Percentiles rank a stretch among this genome's conserved stretches.
Evolutionary conservation across 2,329 filamentous ascomycete genomes (phyloP).

Genomic region (Leptographium wingfieldii): DNA sequence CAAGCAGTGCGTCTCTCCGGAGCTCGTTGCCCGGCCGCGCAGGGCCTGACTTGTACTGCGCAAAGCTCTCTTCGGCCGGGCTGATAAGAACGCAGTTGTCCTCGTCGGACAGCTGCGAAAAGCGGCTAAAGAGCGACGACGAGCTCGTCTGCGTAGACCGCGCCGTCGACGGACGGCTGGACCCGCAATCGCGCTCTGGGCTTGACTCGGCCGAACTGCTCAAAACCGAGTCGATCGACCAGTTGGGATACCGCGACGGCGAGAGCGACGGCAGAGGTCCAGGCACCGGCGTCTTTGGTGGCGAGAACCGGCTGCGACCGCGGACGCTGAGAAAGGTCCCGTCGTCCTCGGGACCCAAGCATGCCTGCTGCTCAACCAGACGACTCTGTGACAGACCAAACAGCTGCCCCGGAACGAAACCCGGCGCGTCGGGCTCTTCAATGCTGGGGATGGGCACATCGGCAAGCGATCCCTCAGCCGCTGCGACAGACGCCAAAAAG

Average conservation of each 20-base stretch:
- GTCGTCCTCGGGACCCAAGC: conserved; percentile 13
- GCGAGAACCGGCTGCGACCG: conserved; percentile 30
- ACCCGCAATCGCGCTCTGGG: conserved; percentile 40
- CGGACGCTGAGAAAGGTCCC: conserved; percentile 19
- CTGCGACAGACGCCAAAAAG: conserved; percentile 54
- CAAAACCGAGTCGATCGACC: conserved; percentile 43
- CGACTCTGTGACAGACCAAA: not conserved
- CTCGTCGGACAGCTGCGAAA: conserved; percentile 44
- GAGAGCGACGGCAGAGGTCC: conserved; percentile 30
- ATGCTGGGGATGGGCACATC: conserved; percentile 54
- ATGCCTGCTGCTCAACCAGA: not conserved
- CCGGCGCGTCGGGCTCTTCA: conserved; percentile 36
- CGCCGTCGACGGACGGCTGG: conserved; percentile 46
- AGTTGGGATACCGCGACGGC: conserved; percentile 40
- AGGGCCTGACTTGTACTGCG: conserved; percentile 14
- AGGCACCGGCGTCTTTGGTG: conserved; percentile 47
- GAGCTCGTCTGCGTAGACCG: conserved; percentile 46
- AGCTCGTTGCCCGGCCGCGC: not conserved
- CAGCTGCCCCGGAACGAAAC: conserved; percentile 14
- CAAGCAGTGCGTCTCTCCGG: conserved; percentile 1
- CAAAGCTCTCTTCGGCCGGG: conserved; percentile 30
- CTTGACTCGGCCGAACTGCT: conserved; percentile 44
- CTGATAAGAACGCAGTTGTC: conserved; percentile 32
- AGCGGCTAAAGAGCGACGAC: conserved; percentile 40
- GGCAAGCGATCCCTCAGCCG: conserved; percentile 23